These are phyloP conservation scores for Pythium monospermum DNA, from an alignment of 352 stramenopile species.

Conservation along the genomic window DNA sequence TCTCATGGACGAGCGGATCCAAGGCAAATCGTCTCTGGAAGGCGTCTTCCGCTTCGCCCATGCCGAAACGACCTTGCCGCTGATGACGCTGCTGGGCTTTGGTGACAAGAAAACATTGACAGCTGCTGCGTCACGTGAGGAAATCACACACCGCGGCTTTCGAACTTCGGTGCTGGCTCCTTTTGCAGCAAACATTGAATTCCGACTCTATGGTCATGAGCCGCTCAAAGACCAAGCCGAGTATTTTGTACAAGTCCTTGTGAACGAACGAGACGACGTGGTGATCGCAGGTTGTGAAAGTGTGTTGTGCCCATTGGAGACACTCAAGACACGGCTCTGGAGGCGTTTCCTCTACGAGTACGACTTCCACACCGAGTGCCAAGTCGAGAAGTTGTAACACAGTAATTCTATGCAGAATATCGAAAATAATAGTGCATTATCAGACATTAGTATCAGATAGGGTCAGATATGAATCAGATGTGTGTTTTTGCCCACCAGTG, in stretches of 20 bases:
- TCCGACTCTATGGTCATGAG: constrained; percentile 38
- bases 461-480: constrained; percentile 3
- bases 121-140: constrained; percentile 25
- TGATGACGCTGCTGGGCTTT: constrained; percentile 64
- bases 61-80: constrained; percentile 65
- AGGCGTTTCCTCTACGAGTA: constrained; percentile 21
- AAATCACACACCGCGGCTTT: constrained; percentile 47
- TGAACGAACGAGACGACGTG: constrained; percentile 31
- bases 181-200: constrained; percentile 72
- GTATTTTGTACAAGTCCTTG: constrained; percentile 29
- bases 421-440: too few relatives aligned
- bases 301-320: constrained; percentile 42
- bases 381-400: too few relatives aligned
- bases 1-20: constrained; percentile 43
- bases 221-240: neutral
- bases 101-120: constrained; percentile 29
- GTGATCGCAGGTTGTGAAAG: constrained; percentile 35
- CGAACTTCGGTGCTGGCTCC: constrained; percentile 51
- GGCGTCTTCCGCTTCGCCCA: constrained; percentile 64
- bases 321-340: constrained; percentile 40
- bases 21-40: constrained; percentile 26
- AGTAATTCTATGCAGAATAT: too few relatives aligned
- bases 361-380: constrained; percentile 41
- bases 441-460: constrained; percentile 12
- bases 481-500: too few relatives aligned